Conservation (phyloP, 148 eudicot genomes). For the Rhododendron ferrugineum region DNA sequence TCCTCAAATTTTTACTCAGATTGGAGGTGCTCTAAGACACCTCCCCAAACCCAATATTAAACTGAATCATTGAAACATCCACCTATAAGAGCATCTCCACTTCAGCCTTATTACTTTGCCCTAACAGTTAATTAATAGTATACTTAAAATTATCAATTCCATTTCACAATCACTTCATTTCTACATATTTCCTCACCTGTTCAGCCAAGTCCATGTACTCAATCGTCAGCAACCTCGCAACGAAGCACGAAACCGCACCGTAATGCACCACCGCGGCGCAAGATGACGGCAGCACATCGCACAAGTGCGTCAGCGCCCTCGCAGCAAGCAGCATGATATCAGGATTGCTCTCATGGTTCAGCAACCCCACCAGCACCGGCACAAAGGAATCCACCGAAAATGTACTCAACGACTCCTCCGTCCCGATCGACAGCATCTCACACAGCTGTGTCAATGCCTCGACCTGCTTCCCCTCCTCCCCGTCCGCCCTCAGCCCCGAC, state of each 20-base stretch:
- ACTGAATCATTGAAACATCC: neutral
- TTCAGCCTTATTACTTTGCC: neutral
- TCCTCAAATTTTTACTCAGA: neutral
- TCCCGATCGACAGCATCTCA: conserved; percentile 84
- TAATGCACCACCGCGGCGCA: conserved; percentile 97
- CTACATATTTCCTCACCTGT: conserved; percentile 42
- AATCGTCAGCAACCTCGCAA: conserved; percentile 80
- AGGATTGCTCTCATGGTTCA: conserved; percentile 89
- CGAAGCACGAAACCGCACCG: conserved; percentile 82
- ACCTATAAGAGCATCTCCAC: neutral
- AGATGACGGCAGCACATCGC: conserved; percentile 91
- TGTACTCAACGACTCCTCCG: conserved; percentile 87
- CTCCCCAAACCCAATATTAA: neutral
- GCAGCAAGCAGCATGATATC: conserved; percentile 98
- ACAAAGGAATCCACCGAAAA: conserved; percentile 90
- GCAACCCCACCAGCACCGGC: conserved; percentile 86
- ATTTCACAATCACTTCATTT: neutral
- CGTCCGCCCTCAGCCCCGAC: conserved; percentile 84
- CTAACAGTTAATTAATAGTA: too few species aligned
- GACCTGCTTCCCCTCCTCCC: conserved; percentile 91
- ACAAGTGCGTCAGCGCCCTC: conserved; percentile 82
- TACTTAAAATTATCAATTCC: neutral
- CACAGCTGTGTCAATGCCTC: conserved; percentile 95
- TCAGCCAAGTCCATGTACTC: conserved; percentile 99
- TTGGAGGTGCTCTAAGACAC: neutral